These are phyloP conservation scores for Candida glucosophila DNA, from an alignment of 1,139 yeast species.

Conservation along the genomic window DNA sequence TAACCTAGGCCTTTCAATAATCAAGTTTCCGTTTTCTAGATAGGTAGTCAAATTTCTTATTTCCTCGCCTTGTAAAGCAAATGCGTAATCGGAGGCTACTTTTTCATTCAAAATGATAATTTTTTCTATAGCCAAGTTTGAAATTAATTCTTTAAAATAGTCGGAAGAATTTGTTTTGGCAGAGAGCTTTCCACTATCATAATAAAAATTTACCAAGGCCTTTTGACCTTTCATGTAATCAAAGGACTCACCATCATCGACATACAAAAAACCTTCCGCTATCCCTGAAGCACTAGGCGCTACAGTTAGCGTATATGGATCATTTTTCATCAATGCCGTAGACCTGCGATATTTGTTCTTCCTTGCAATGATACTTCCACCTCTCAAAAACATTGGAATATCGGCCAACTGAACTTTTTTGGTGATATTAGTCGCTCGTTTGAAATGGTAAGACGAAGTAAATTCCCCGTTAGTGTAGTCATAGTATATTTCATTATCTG, in stretches of 20 bases:
- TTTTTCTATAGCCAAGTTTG: conserved; percentile 42
- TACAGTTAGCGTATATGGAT: conserved; percentile 74
- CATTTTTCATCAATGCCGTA: conserved; percentile 62
- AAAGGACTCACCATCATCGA: conserved; percentile 80
- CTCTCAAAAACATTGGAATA: conserved; percentile 67
- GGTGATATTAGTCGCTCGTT: conserved; percentile 10
- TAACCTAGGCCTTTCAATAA: conserved; percentile 50
- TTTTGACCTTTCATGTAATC: conserved; percentile 45
- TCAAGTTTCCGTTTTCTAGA: conserved; percentile 11
- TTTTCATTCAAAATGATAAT: conserved; percentile 50
- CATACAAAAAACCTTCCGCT: conserved; percentile 52
- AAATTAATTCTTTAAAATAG: conserved; percentile 9
- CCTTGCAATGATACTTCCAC: conserved; percentile 66
- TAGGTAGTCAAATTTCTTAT: conserved; percentile 24
- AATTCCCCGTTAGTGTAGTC: conserved; percentile 38
- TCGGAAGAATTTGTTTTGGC: conserved; percentile 2
- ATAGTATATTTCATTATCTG: conserved; percentile 57
- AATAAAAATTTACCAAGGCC: conserved; percentile 28
- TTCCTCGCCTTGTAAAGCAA: conserved; percentile 26
- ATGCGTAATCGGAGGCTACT: too few relatives aligned
- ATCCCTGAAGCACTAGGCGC: conserved; percentile 43
- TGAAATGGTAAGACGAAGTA: conserved; percentile 4
- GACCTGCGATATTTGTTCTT: conserved; percentile 78
- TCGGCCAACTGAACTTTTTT: conserved; percentile 43
- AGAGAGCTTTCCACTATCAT: conserved; percentile 6